Evolutionary conservation across 306 rosid species (phyloP), one percentile per base, ranked within the genome.

Genomic region (Datisca glomerata): DNA sequence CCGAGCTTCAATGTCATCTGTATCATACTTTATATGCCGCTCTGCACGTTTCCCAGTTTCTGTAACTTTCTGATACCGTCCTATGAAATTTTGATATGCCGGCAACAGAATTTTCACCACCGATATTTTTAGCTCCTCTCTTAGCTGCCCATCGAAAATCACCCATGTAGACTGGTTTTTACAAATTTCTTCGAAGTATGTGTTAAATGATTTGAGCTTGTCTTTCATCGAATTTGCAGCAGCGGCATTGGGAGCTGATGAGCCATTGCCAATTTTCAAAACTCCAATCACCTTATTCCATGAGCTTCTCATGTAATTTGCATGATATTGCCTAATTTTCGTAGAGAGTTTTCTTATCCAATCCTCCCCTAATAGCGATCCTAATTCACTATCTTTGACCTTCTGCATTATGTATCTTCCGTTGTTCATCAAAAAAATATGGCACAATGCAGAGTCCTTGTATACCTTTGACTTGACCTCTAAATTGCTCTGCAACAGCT

Each of bases 311-410:
- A 80, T 93, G 60, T 77, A 89, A 12, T 58, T 84, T 18, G 21
- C 49, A 11, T 60, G 86, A 57, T 71, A 55, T 29, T 84, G 98
- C 57, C 81, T 48, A 19, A 70, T 65, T 49, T 80, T 89, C 0
- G 76, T 76, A 0, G 68, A 60, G 78, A 80, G 95, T 47, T 77
- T 89, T 27, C 94, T 49, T 18, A 89, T 73, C 95, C 98, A 89
- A 66, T 84, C 91, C 3, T 75, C 93, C 0, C 98, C 98, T 21
- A 89, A 46, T 10, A 89, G 78, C 0, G 61, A 47, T 13, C 85
- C 93, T 47, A 89, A 39, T 49, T 89, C 96, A 36, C 79, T 70
- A 35, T 80, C 93, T 40, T 56, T 80, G 1, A 78, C 81, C 44
- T 85, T 80, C 52, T 80, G 75, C 31, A 65, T 79, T 20, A 80